Evolutionary conservation across 176 grass and related monocot species (phyloP).

Genomic region (Phoenix roebelenii): DNA sequence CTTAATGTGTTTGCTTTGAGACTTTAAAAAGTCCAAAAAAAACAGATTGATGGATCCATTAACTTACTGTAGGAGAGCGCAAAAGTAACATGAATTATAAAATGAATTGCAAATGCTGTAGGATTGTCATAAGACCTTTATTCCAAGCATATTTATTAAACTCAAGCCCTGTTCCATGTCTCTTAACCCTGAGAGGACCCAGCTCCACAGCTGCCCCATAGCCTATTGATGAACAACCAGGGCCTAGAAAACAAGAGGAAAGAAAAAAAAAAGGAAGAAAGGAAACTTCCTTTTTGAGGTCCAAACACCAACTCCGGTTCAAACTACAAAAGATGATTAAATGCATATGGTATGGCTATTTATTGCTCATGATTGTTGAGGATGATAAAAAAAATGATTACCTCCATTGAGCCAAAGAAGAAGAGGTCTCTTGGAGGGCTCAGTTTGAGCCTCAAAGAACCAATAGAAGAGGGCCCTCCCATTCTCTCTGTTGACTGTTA

Average conservation of each 20-base stretch:
- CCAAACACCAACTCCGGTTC: not conserved
- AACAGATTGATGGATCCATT: too few relatives aligned
- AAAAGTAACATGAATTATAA: constrained; percentile 1
- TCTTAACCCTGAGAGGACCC: constrained; percentile 53
- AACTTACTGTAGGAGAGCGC: not conserved
- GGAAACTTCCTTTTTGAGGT: not conserved
- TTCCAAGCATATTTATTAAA: constrained; percentile 78
- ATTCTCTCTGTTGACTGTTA: constrained; percentile 9
- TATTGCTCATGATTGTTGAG: not conserved
- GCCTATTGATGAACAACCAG: constrained; percentile 73
- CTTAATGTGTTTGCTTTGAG: too few relatives aligned
- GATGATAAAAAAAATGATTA: not conserved
- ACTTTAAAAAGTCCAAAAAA: not conserved
- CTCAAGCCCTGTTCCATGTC: constrained; percentile 40
- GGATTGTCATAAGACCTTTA: constrained; percentile 31
- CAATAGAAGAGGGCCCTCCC: constrained; percentile 22
- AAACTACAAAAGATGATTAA: constrained; percentile 1
- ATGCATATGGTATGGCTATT: not conserved
- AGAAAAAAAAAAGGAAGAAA: constrained; percentile 6
- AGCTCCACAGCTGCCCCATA: constrained; percentile 70
- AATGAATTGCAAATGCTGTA: not conserved
- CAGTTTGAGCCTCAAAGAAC: constrained; percentile 67
- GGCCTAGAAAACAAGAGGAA: constrained; percentile 28
- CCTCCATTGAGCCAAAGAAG: constrained; percentile 90
- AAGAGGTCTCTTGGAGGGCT: constrained; percentile 42